Conservation (phyloP, 176 grass and related monocot genomes). For the Dendrocalamus sinicus region DNA sequence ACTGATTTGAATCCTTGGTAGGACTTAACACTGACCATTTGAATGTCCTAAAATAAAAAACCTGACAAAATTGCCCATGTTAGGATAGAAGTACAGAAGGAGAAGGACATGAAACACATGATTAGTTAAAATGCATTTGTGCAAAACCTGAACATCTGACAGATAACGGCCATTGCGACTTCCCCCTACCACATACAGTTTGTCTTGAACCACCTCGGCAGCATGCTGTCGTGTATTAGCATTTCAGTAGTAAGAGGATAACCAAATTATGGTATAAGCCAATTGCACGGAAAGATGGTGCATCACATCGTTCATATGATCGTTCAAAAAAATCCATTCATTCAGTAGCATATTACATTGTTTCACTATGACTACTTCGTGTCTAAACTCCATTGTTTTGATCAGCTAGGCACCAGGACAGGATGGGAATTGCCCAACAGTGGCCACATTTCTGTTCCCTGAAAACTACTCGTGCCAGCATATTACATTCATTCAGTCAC, state of each 20-base stretch:
- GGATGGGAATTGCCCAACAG: not conserved
- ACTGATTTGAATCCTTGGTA: conserved; percentile 47
- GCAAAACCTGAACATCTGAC: conserved; percentile 77
- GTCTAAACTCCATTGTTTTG: not conserved
- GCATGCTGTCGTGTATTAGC: conserved; percentile 66
- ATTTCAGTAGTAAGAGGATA: not conserved
- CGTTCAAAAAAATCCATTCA: too few species aligned
- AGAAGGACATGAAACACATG: not conserved
- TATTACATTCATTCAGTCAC: not conserved
- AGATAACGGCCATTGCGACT: conserved; percentile 91
- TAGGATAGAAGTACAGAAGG: not conserved
- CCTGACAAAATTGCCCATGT: conserved; percentile 46
- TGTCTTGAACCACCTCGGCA: conserved; percentile 74
- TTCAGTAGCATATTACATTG: too few species aligned
- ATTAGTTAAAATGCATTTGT: not conserved
- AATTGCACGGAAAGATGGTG: not conserved
- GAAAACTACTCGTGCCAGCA: not conserved
- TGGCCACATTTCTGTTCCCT: not conserved
- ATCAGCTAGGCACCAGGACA: not conserved
- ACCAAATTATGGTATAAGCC: not conserved
- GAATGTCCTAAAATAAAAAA: conserved; percentile 85
- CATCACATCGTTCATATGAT: not conserved
- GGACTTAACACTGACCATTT: conserved; percentile 68
- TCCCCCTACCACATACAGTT: conserved; percentile 83
- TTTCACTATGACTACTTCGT: not conserved